phyloP scores from a whole-genome alignment of 805 yeast species.

The Brettanomyces custersianus region DNA sequence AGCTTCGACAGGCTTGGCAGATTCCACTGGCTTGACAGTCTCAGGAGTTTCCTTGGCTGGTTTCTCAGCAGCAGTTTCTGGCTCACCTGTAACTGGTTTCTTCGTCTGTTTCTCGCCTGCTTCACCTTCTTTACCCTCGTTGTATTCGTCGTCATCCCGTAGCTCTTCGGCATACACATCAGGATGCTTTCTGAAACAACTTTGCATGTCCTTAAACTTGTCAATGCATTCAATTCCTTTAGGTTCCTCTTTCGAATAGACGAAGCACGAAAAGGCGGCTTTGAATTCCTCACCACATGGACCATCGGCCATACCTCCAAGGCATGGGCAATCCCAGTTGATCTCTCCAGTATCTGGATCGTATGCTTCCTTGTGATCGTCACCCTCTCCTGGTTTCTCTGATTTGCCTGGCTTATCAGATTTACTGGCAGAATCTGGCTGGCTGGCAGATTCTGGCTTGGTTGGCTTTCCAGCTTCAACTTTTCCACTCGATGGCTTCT shows the following conservation, averaged over 20 bases:
- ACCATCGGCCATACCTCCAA: slow-evolving; percentile 98
- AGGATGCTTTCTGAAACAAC: slow-evolving; percentile 86
- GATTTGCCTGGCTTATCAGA: not conserved
- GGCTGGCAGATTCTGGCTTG: slow-evolving; percentile 4
- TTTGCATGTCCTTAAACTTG: slow-evolving; percentile 85
- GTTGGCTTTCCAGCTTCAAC: slow-evolving; percentile 9
- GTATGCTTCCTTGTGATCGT: slow-evolving; percentile 58
- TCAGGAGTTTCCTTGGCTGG: slow-evolving; percentile 11
- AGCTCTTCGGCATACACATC: slow-evolving; percentile 91
- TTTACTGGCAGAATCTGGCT: not conserved
- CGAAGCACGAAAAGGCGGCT: slow-evolving; percentile 91
- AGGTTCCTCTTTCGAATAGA: slow-evolving; percentile 89
- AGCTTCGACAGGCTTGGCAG: slow-evolving; percentile 11
- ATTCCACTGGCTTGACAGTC: slow-evolving; percentile 13
- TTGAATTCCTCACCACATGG: slow-evolving; percentile 97
- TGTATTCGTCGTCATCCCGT: slow-evolving; percentile 60
- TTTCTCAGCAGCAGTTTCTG: slow-evolving; percentile 7
- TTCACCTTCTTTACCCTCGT: slow-evolving; percentile 8
- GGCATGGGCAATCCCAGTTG: slow-evolving; percentile 99
- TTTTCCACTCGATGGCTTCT: slow-evolving; percentile 2
- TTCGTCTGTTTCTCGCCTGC: slow-evolving; percentile 1
- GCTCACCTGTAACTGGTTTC: slow-evolving; percentile 4
- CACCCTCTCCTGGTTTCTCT: slow-evolving; percentile 25
- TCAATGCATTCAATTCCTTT: slow-evolving; percentile 94
- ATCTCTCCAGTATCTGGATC: slow-evolving; percentile 97